Evolutionary conservation across 257 asterid genomes (phyloP), one percentile per base, ranked within the genome.

Genomic region (Solanum virginianum): DNA sequence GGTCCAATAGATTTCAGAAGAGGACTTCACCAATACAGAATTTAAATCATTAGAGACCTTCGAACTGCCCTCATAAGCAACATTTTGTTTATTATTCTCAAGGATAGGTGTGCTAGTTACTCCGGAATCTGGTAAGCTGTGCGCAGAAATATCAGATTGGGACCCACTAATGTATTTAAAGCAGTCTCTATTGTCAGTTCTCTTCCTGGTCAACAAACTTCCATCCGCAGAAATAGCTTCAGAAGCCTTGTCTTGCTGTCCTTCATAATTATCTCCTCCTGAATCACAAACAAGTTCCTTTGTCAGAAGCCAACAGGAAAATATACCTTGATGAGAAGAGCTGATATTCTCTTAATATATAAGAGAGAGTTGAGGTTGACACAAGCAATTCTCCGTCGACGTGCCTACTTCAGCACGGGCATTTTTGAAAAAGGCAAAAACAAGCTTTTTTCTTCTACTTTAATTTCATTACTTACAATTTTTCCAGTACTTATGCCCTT

Each of bases 71-170:
- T 59, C 81, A 82, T 83, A 88, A 86, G 80, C 59, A 87, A 91
- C 93, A 77, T 89, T 90, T 86, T 85, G 92, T 68, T 81, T 82
- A 79, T 16, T 80, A 53, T 71, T 86, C 82, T 88, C 94, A 69
- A 88, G 82, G 86, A 88, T 85, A 62, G 86, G 86, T 68, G 82
- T 88, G 66, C 87, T 90, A 60, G 85, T 56, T 43, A 82, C 86
- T 79, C 90, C 83, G 72, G 86, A 84, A 86, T 89, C 91, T 12
- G 89, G 57, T 85, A 83, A 88, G 69, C 55, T 86, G 63, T 82
- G 85, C 83, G 83, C 85, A 41, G 88, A 86, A 55, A 87, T 90
- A 88, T 89, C 92, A 85, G 83, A 88, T 71, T 85, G 92, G 86
- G 89, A 75, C 87, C 85, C 85, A 63, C 74, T 84, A 68, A 32